These are phyloP conservation scores for Cordyceps fumosorosea DNA, from an alignment of 2,329 filamentous ascomycete species.

Conservation along the genomic window DNA sequence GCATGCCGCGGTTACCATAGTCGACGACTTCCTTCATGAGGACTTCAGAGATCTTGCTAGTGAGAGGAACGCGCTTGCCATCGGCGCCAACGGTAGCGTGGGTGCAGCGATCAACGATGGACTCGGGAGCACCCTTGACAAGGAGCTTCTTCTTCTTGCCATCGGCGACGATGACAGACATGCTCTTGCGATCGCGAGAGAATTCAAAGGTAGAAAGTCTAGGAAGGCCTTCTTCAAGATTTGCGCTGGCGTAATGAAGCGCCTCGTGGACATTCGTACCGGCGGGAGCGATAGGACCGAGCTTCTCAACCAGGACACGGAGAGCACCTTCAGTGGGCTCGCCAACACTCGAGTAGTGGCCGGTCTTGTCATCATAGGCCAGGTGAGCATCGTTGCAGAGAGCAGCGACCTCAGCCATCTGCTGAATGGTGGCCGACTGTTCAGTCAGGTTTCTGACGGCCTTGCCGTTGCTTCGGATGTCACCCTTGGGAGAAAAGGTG, in stretches of 20 bases:
- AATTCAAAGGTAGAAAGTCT: constrained; percentile 90
- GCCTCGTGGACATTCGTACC: constrained; percentile 51
- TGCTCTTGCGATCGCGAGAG: constrained; percentile 95
- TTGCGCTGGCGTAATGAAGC: constrained; percentile 74
- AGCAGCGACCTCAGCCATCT: constrained; percentile 65
- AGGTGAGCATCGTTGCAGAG: constrained; percentile 88
- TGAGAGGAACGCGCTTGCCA: constrained; percentile 70
- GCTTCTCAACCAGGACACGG: constrained; percentile 85
- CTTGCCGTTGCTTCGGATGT: constrained; percentile 63
- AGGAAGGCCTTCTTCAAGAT: constrained; percentile 71
- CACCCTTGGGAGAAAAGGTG: constrained; percentile 80
- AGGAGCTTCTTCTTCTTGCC: constrained; percentile 70
- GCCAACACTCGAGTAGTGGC: constrained; percentile 73
- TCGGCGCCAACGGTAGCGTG: constrained; percentile 70
- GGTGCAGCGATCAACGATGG: constrained; percentile 86
- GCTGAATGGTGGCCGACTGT: constrained; percentile 68
- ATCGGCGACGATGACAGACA: constrained; percentile 84
- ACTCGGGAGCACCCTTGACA: constrained; percentile 94
- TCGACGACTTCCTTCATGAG: constrained; percentile 75
- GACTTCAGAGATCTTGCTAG: constrained; percentile 60
- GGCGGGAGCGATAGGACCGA: constrained; percentile 68
- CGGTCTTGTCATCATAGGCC: constrained; percentile 70
- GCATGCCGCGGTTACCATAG: constrained; percentile 87
- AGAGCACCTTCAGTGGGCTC: constrained; percentile 94
- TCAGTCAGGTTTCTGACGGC: constrained; percentile 60